phyloP scores from a whole-genome alignment of 139 green algal species.

The Picochlorum sp. region DNA sequence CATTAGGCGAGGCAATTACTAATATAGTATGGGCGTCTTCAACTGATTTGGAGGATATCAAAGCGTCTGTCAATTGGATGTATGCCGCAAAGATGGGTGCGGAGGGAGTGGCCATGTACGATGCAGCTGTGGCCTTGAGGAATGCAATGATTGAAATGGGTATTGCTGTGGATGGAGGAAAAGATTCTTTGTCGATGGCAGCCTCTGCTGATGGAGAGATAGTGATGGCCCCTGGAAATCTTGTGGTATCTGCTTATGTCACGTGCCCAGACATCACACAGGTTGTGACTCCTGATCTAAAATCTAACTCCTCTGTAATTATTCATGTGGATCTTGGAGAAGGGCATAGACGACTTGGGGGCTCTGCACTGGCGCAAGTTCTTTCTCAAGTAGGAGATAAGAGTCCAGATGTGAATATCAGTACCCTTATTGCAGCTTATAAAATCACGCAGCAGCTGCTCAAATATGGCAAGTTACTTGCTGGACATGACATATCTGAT shows the following conservation, averaged over 20 bases:
- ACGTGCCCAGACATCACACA: conserved; percentile 92
- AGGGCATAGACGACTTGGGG: conserved; percentile 65
- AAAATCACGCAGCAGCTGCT: conserved; percentile 76
- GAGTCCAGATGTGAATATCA: conserved; percentile 69
- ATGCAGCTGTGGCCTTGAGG: conserved; percentile 69
- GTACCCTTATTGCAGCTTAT: conserved; percentile 58
- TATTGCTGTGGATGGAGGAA: conserved; percentile 92
- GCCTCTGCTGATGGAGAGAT: conserved; percentile 69
- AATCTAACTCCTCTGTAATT: conserved; percentile 49
- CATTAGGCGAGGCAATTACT: conserved; percentile 88
- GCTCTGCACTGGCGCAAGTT: conserved; percentile 82
- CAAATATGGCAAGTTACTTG: conserved; percentile 41
- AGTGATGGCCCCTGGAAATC: conserved; percentile 91
- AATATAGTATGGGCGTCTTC: conserved; percentile 85
- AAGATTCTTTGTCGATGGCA: conserved; percentile 97
- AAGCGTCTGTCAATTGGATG: conserved; percentile 99
- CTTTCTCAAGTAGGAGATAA: conserved; percentile 64
- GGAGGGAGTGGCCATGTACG: conserved; percentile 93
- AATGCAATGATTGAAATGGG: conserved; percentile 65
- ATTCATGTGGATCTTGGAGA: conserved; percentile 84
- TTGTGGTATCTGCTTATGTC: conserved; percentile 92
- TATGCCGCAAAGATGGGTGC: conserved; percentile 90
- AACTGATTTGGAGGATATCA: conserved; percentile 75
- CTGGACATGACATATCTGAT: conserved; percentile 93
- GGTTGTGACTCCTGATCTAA: conserved; percentile 68